A percentile compares a stretch with the other conserved stretches of the same genome.
phyloP scores from a whole-genome alignment of 1,139 yeast genomes.

The Pichiaceae sp. region DNA sequence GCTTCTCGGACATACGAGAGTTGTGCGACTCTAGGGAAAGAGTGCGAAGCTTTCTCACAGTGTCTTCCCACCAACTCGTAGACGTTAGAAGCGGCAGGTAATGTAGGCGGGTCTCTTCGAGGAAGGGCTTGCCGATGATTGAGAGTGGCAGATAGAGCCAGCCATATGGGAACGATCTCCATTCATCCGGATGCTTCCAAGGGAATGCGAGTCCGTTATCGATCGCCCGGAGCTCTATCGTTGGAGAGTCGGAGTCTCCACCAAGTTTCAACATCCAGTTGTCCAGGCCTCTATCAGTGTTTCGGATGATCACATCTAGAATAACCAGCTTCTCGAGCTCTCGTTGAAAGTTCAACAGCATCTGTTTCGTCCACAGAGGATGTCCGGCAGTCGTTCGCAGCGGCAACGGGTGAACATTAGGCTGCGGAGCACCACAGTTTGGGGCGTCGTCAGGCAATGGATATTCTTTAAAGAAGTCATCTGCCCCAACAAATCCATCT shows the following conservation, averaged over 20 bases:
- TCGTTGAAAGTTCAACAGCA: conserved; percentile 44
- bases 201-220: conserved; percentile 74
- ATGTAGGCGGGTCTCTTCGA: conserved; percentile 46
- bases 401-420: conserved; percentile 10
- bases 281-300: conserved; percentile 68
- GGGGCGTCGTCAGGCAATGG: conserved; percentile 42
- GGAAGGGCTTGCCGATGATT: conserved; percentile 62
- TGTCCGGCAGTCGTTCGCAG: not conserved
- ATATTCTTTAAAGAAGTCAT: conserved; percentile 43
- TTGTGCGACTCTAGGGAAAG: conserved; percentile 50
- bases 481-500: conserved; percentile 53
- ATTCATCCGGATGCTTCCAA: conserved; percentile 79
- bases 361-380: conserved; percentile 40
- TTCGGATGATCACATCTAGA: conserved; percentile 63
- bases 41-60: conserved; percentile 37
- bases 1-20: conserved; percentile 37
- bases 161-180: conserved; percentile 77
- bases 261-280: conserved; percentile 66
- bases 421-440: conserved; percentile 1
- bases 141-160: conserved; percentile 65
- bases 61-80: conserved; percentile 64
- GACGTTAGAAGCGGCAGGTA: conserved; percentile 54
- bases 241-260: conserved; percentile 24
- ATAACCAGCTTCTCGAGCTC: conserved; percentile 66
- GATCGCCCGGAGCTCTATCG: conserved; percentile 48